phyloP scores from a whole-genome alignment of 805 yeast species.

The Citeromyces matritensis region DNA sequence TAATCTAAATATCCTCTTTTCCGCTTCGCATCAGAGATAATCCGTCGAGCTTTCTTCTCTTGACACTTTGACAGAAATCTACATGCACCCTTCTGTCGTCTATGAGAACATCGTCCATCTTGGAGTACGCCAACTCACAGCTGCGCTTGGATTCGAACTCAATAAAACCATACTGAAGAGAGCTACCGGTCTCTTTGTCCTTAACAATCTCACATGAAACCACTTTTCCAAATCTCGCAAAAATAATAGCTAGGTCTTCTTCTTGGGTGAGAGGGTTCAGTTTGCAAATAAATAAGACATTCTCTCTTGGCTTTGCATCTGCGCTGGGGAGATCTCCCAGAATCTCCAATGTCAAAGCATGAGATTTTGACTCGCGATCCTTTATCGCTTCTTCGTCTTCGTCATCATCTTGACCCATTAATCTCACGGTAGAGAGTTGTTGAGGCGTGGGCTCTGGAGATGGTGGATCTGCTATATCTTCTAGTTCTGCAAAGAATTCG shows the following conservation, averaged over 20 bases:
- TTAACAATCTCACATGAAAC: slow-evolving; percentile 32
- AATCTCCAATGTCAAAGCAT: slow-evolving; percentile 47
- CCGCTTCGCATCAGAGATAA: no score
- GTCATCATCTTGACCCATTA: not conserved
- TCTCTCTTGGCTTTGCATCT: slow-evolving; percentile 43
- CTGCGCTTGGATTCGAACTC: slow-evolving; percentile 30
- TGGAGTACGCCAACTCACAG: slow-evolving; percentile 49
- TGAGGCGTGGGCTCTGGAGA: not conserved
- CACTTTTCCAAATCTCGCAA: slow-evolving; percentile 47
- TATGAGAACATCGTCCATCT: slow-evolving; percentile 45
- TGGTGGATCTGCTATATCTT: slow-evolving; percentile 2
- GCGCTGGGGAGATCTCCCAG: slow-evolving; percentile 51
- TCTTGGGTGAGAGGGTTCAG: slow-evolving; percentile 47
- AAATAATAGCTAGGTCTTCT: slow-evolving; percentile 38
- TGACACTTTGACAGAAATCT: slow-evolving; percentile 50
- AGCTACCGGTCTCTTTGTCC: slow-evolving; percentile 29
- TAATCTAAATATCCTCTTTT: no score
- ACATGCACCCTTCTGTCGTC: slow-evolving; percentile 53
- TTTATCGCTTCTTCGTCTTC: slow-evolving; percentile 1
- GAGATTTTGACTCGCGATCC: slow-evolving; percentile 20
- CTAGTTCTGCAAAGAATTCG: slow-evolving; percentile 33
- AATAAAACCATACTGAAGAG: slow-evolving; percentile 49
- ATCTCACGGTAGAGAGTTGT: not conserved
- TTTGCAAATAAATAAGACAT: slow-evolving; percentile 46
- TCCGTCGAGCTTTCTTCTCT: slow-evolving; percentile 2